Evolutionary conservation across 2,329 filamentous ascomycete species (phyloP).

Genomic region (Colletotrichum echinochloae): DNA sequence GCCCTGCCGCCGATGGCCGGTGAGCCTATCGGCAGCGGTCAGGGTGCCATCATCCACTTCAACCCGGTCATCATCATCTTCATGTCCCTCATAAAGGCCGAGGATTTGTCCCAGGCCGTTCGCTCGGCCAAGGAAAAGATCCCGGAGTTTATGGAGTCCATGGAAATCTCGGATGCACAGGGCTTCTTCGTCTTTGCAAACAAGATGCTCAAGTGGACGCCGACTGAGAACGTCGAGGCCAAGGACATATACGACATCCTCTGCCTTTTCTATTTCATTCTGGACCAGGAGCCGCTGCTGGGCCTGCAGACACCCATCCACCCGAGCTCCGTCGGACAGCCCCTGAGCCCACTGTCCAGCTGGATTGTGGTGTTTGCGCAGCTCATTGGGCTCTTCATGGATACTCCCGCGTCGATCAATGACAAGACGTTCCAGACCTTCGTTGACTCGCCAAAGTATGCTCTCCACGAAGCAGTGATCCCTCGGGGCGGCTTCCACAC

Average conservation of each 20-base stretch:
- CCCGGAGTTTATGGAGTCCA: constrained; percentile 43
- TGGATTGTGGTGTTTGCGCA: constrained; percentile 55
- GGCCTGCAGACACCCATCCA: constrained; percentile 42
- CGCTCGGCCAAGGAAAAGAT: constrained; percentile 38
- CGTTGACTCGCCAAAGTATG: constrained; percentile 47
- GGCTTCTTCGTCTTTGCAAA: constrained; percentile 47
- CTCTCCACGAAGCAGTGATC: constrained; percentile 47
- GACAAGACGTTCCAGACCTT: constrained; percentile 49
- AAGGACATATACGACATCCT: constrained; percentile 52
- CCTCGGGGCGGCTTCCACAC: constrained; percentile 49
- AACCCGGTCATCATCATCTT: constrained; percentile 45
- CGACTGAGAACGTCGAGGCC: constrained; percentile 50
- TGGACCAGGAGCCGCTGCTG: constrained; percentile 50
- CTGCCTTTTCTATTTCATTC: constrained; percentile 55
- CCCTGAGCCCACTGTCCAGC: constrained; percentile 49
- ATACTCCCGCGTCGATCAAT: constrained; percentile 49
- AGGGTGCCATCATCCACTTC: constrained; percentile 33
- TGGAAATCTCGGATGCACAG: constrained; percentile 41
- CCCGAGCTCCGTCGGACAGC: constrained; percentile 46
- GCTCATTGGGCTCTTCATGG: constrained; percentile 51
- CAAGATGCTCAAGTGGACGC: constrained; percentile 52
- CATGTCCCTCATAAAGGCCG: constrained; percentile 37
- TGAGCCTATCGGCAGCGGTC: constrained; percentile 23
- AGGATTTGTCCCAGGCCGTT: constrained; percentile 40
- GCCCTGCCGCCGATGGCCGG: constrained; percentile 4